phyloP scores from a whole-genome alignment of 2,329 filamentous ascomycete species.

The Tolypocladium amazonense region DNA sequence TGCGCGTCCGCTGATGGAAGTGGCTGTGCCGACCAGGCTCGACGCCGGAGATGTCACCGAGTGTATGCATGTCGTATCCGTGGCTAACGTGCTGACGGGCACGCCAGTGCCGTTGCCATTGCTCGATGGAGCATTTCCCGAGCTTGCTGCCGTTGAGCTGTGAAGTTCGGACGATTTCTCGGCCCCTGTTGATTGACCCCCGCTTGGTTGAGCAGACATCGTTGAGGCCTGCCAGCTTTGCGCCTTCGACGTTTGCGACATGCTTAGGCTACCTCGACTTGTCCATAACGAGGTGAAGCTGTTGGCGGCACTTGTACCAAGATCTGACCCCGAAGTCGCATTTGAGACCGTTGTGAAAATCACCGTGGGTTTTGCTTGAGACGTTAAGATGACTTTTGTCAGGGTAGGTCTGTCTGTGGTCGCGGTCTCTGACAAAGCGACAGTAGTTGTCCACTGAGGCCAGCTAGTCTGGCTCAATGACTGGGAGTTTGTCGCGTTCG shows the following conservation, averaged over 20 bases:
- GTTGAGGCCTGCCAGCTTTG: not conserved
- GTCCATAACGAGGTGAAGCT: not conserved
- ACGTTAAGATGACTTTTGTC: not conserved
- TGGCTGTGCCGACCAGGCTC: not conserved
- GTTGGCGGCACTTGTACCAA: not conserved
- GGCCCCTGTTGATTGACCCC: not conserved
- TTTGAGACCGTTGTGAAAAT: not conserved
- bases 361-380: not conserved
- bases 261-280: not conserved
- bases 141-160: not conserved
- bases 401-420: not conserved
- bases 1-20: not conserved
- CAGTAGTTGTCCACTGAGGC: not conserved
- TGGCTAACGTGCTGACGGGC: not conserved
- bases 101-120: not conserved
- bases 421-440: not conserved
- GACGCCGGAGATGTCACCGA: too few species aligned
- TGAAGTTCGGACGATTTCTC: not conserved
- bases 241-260: not conserved
- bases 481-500: not conserved
- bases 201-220: not conserved
- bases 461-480: not conserved
- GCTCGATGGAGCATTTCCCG: not conserved
- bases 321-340: not conserved
- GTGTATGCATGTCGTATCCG: not conserved